Base-by-base conservation (phyloP, 495 filamentous ascomycete genomes). In the Xylaria telfairii region DNA sequence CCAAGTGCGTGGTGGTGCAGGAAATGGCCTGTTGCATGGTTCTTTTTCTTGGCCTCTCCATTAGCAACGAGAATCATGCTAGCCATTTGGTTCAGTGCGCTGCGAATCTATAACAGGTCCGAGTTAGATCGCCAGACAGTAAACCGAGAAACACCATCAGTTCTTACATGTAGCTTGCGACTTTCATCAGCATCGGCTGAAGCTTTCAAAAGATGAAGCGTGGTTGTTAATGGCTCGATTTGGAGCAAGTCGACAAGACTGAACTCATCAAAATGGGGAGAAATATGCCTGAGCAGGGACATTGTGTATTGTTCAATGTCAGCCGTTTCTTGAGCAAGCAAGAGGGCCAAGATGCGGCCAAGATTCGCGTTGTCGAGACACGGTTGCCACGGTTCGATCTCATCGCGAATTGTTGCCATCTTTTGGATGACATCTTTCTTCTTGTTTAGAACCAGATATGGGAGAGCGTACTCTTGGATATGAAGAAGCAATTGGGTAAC, bases 1-100 rank as follows among this genome's bases (percentile, higher is more conserved):
- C 93, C 95, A 26, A 98, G 88, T 30, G 95, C 90, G 81, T 97
- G 91, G 19, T 86, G 85, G 66, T 97, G 91, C 54, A 98, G 89
- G 78, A 96, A 98, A n/a, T 88, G 90, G 21, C 96, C 80, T n/a
- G 87, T 79, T 51, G 89, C 83, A 21, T 83, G 75, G 54, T 82
- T 85, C 81, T 76, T 87, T 73, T 80, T 87, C 81, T 67, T 82
- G 57, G 47, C 79, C 77, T 80, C 80, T 13, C 75, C 80, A 28
- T 75, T 77, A 15, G 88, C 90, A 57, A 83, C 79, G 47, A 89
- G 83, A 19, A 90, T 86, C 57, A 95, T 84, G 3, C 77, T 84
- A 41, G 92, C 91, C 72, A 97, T 87, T 32, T 88, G 84, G 30
- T 86, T 82, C 12, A 98, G 83, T 4, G 92, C 94, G 64, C 83